phyloP scores from a whole-genome alignment of 306 rosid genomes.

The Ziziphus jujuba region DNA sequence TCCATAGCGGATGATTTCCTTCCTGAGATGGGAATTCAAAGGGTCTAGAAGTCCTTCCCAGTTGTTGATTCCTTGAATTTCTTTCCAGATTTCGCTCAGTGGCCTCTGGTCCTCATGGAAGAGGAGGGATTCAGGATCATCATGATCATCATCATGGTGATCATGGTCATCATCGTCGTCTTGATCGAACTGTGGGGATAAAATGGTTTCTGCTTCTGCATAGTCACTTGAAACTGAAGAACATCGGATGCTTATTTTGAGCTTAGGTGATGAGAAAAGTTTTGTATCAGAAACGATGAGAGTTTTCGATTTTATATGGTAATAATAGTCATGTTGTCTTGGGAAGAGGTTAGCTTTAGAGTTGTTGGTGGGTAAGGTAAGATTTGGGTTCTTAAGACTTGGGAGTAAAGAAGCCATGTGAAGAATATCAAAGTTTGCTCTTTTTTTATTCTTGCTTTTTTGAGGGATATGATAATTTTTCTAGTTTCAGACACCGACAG shows the following conservation, averaged over 20 bases:
- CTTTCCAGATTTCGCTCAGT: conserved; percentile 42
- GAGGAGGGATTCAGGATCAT: background rate
- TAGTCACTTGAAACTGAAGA: conserved; percentile 9
- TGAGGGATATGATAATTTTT: too few species aligned
- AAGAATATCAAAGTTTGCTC: too few species aligned
- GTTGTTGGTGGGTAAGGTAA: background rate
- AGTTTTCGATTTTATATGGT: too few species aligned
- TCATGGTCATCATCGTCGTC: background rate
- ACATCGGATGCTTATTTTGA: conserved; percentile 10
- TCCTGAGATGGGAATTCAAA: conserved; percentile 45
- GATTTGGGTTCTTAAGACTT: background rate
- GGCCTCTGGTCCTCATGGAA: conserved; percentile 10
- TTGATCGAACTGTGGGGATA: background rate
- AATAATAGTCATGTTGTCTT: background rate
- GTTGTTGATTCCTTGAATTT: conserved; percentile 54
- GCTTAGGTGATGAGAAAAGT: background rate
- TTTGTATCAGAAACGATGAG: too few species aligned
- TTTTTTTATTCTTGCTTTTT: too few species aligned
- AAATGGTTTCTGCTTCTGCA: too few species aligned
- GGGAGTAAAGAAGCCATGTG: conserved; percentile 21
- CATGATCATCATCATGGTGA: background rate
- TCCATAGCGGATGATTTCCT: conserved; percentile 62
- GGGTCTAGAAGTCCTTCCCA: conserved; percentile 67
- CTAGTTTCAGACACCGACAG: too few species aligned
- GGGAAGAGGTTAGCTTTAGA: conserved; percentile 1